Conservation (phyloP, 202 grass and related monocot genomes). For the Dendrocalamus latiflorus region DNA sequence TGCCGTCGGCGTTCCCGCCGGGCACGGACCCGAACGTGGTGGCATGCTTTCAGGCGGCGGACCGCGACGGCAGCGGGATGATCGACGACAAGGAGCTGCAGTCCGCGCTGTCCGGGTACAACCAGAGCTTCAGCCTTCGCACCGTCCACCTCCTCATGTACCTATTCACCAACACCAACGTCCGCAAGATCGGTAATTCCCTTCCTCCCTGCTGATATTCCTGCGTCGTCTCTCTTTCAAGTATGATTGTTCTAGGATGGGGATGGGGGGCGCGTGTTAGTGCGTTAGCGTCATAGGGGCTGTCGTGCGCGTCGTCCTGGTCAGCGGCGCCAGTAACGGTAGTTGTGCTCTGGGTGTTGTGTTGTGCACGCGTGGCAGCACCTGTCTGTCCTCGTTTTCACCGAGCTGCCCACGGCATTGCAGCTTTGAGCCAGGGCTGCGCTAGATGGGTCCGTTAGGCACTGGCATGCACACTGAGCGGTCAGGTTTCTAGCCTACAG, state of each 20-base stretch:
- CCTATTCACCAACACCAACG: slow-evolving; percentile 82
- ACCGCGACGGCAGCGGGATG: slow-evolving; percentile 77
- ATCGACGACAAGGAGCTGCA: slow-evolving; percentile 98
- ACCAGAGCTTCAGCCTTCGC: slow-evolving; percentile 80
- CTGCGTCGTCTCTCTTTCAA: neutral
- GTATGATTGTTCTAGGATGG: neutral
- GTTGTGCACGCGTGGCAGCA: neutral
- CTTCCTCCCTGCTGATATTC: neutral
- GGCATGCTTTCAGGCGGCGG: slow-evolving; percentile 85
- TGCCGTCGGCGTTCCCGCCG: slow-evolving; percentile 50
- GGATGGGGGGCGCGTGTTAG: neutral
- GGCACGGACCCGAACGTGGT: slow-evolving; percentile 85
- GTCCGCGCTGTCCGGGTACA: slow-evolving; percentile 76
- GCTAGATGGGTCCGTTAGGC: neutral
- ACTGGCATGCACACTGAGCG: neutral
- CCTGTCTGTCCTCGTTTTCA: neutral
- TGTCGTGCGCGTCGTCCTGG: neutral
- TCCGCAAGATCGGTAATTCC: slow-evolving; percentile 68
- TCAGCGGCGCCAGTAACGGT: neutral
- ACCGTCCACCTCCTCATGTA: slow-evolving; percentile 97
- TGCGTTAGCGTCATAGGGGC: neutral
- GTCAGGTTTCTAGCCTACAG: neutral
- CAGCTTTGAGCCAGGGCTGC: neutral
- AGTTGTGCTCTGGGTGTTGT: neutral
- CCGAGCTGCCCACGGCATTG: neutral